A percentile compares a stretch with the other conserved stretches of the same genome.
These are phyloP conservation scores for Xylaria sp. DNA, from an alignment of 2,329 filamentous ascomycete genomes.

Conservation along the genomic window DNA sequence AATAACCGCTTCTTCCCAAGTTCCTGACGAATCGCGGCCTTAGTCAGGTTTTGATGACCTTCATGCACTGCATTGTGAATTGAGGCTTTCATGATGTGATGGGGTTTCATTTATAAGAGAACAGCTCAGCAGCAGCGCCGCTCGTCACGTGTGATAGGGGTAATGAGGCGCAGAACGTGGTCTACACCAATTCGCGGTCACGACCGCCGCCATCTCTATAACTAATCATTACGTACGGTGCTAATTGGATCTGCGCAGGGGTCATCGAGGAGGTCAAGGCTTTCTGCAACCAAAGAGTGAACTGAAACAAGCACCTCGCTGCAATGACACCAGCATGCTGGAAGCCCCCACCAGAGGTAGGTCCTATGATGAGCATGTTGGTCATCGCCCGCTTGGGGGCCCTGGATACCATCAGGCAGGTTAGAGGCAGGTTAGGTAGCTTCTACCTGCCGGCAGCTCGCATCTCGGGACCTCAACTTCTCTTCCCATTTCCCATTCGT, in stretches of 20 bases:
- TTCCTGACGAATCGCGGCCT: conserved; percentile 16
- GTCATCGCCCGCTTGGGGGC: conserved; percentile 11
- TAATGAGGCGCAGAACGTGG: conserved; percentile 15
- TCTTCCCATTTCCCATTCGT: conserved; percentile 21
- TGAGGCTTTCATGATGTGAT: background rate
- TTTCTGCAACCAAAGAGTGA: conserved; percentile 22
- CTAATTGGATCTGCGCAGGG: conserved; percentile 31
- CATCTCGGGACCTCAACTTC: conserved; percentile 15
- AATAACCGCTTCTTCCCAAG: background rate
- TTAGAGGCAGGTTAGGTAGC: background rate
- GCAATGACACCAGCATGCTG: conserved; percentile 22
- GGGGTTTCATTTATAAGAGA: conserved; percentile 2
- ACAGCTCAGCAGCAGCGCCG: background rate
- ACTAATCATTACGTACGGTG: conserved; percentile 2
- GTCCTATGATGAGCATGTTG: conserved; percentile 4
- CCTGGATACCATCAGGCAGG: background rate
- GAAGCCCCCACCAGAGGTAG: conserved; percentile 5
- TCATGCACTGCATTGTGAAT: conserved; percentile 4
- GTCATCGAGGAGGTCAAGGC: conserved; percentile 18
- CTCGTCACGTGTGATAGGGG: conserved; percentile 5
- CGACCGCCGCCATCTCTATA: background rate
- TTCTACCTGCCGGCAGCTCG: conserved; percentile 11
- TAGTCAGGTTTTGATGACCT: conserved; percentile 4
- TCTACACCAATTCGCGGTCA: background rate
- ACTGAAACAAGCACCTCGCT: conserved; percentile 31